Base-by-base conservation (phyloP, 2,329 filamentous ascomycete species). In the Colletotrichum australisinense region DNA sequence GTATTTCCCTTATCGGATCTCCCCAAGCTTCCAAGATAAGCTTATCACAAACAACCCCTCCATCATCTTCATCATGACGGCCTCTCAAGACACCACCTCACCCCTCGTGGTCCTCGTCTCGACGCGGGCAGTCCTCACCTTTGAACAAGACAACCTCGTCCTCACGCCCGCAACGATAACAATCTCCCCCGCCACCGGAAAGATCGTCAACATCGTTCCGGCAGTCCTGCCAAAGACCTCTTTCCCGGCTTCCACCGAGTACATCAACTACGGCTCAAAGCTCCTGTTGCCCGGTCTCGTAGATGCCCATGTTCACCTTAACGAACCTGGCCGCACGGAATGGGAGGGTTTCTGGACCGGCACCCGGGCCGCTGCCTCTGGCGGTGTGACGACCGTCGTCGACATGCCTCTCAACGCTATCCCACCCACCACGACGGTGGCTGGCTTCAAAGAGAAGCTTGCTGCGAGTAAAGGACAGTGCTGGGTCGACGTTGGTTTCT, bases 401-500 rank as follows among this genome's bases (percentile, higher is more conserved):
- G 97, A 98, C 83, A 99, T 99, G 97, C 97, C 97, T 42, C 84
- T 98, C 75, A 99, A 99, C 84, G 95, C 96, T 62, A 97, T 99
- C 67, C 97, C 97, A 46, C 97, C 97, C 0, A 99, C 97, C 0
- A 98, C 96, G 11, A 98, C 96, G 0, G 88, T 98, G 3, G 86
- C 88, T 22, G 94, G 93, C 7, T 89, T 99, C 77, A 88, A 93
- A 74, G 93, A 95, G 85, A 99, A 99, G 87, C 87, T 98, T 59
- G 89, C 90, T 32, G 97, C 97, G 28, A 95, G 95, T 53, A 84
- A 90, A 74, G 95, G 94, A 42, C 93, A 98, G 84, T 98, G 96
- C 84, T 99, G 96, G 96, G 95, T 98, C 30, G 97, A 98, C 78
- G 95, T 98, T n/a, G 97, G 95, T 35, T 98, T 99, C 83, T 98